These are phyloP conservation scores for Chenopodium berlandieri DNA, from an alignment of 148 eudicot species.

Conservation along the genomic window DNA sequence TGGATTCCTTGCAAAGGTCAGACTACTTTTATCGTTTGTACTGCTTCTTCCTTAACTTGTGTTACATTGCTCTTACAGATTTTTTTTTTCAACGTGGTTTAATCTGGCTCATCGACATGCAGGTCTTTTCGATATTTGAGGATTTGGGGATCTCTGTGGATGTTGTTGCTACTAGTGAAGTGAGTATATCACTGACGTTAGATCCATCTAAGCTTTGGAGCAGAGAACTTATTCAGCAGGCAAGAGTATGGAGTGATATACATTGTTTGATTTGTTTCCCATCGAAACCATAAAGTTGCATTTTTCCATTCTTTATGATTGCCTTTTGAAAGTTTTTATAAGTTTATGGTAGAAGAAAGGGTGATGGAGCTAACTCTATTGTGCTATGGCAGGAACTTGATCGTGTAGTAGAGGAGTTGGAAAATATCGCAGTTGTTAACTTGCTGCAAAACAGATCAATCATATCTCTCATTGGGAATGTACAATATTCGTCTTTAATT, in stretches of 20 bases:
- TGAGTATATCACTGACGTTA: slow-evolving; percentile 88
- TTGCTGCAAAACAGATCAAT: slow-evolving; percentile 79
- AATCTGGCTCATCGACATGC: slow-evolving; percentile 11
- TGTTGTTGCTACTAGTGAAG: slow-evolving; percentile 99
- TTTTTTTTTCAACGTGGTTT: neutral
- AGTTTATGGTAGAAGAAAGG: neutral
- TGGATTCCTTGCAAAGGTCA: slow-evolving; percentile 95
- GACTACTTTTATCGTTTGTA: slow-evolving; percentile 8
- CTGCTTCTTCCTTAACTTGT: slow-evolving; percentile 5
- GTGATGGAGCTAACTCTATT: neutral
- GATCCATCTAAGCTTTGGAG: slow-evolving; percentile 99
- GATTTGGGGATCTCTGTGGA: slow-evolving; percentile 95
- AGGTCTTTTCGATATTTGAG: slow-evolving; percentile 94
- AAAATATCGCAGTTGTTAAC: slow-evolving; percentile 86
- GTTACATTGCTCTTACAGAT: neutral
- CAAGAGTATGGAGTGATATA: slow-evolving; percentile 53
- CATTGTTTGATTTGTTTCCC: neutral
- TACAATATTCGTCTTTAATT: slow-evolving; percentile 80
- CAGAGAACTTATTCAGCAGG: slow-evolving; percentile 98
- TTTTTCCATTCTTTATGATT: neutral
- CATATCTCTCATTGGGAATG: slow-evolving; percentile 92
- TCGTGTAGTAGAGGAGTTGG: slow-evolving; percentile 78
- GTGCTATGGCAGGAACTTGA: slow-evolving; percentile 67
- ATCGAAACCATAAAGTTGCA: slow-evolving; percentile 5
- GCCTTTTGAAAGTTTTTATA: slow-evolving; percentile 3